These are phyloP conservation scores for Piedraia hortae DNA, from an alignment of 2,329 filamentous ascomycete genomes.

Conservation along the genomic window DNA sequence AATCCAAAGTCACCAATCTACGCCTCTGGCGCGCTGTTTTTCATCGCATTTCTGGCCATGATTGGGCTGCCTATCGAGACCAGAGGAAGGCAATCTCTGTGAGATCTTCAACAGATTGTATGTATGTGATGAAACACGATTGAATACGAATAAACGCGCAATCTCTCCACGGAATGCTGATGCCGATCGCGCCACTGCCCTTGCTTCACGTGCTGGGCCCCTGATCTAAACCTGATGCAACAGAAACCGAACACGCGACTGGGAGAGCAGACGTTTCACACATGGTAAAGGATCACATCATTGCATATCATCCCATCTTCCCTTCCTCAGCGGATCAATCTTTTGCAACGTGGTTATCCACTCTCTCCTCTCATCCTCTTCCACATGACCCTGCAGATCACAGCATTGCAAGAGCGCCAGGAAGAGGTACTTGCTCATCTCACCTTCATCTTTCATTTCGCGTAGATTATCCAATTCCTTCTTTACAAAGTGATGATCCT, in stretches of 20 bases:
- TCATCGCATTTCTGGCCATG: conserved; percentile 18
- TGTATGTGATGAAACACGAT: too few species aligned
- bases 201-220: too few species aligned
- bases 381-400: conserved; percentile 16
- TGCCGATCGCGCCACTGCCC: too few species aligned
- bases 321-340: conserved; percentile 45
- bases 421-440: conserved; percentile 69
- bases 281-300: too few species aligned
- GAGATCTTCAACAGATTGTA: conserved; percentile 1
- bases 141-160: too few species aligned
- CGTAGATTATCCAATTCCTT: conserved; percentile 49
- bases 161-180: too few species aligned
- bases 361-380: conserved; percentile 16
- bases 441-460: conserved; percentile 28
- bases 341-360: conserved; percentile 37
- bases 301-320: conserved; percentile 49
- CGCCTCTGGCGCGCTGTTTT: conserved; percentile 16
- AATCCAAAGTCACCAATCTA: conserved; percentile 18
- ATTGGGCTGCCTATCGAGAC: conserved; percentile 18
- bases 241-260: too few species aligned
- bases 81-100: conserved; percentile 16
- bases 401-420: too few species aligned
- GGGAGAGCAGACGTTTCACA: too few species aligned
- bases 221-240: too few species aligned
- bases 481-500: conserved; percentile 37